These are phyloP conservation scores for Beauveria scarabaeidicola DNA, from an alignment of 2,329 filamentous ascomycete genomes.

Conservation along the genomic window DNA sequence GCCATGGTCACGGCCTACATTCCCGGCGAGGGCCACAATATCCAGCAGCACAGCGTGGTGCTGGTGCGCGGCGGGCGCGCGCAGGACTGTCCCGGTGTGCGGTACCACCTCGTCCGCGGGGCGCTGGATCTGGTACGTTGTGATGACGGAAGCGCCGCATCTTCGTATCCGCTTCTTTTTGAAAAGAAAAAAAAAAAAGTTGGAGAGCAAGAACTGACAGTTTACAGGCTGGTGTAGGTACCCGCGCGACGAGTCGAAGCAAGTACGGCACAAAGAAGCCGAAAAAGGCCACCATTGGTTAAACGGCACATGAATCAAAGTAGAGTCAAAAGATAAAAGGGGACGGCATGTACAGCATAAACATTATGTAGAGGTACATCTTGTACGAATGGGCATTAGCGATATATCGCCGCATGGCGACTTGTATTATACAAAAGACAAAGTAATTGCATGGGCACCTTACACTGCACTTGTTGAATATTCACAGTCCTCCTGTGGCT, in stretches of 20 bases:
- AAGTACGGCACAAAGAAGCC: slow-evolving; percentile 99
- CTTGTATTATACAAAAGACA: slow-evolving; percentile 6
- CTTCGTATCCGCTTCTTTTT: too few species aligned
- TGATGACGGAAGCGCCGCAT: neutral
- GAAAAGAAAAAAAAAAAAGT: neutral
- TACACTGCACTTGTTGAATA: neutral
- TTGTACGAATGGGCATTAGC: slow-evolving; percentile 9
- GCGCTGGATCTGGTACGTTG: slow-evolving; percentile 78
- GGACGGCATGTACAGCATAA: neutral
- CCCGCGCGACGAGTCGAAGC: slow-evolving; percentile 73
- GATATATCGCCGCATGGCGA: slow-evolving; percentile 3
- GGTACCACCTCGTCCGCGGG: slow-evolving; percentile 87
- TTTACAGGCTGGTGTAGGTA: slow-evolving; percentile 76
- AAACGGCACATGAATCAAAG: neutral
- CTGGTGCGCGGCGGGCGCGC: slow-evolving; percentile 85
- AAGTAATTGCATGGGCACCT: neutral
- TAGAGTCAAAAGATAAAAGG: too few species aligned
- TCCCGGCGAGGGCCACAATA: slow-evolving; percentile 94
- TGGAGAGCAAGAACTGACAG: slow-evolving; percentile 12
- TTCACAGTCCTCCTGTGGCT: too few species aligned
- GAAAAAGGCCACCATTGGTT: slow-evolving; percentile 62
- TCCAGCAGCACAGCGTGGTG: slow-evolving; percentile 97
- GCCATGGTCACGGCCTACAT: slow-evolving; percentile 89
- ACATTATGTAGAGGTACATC: neutral
- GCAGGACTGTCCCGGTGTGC: slow-evolving; percentile 97